phyloP scores from a whole-genome alignment of 257 asterid species.

The Fraxinus anomala region DNA sequence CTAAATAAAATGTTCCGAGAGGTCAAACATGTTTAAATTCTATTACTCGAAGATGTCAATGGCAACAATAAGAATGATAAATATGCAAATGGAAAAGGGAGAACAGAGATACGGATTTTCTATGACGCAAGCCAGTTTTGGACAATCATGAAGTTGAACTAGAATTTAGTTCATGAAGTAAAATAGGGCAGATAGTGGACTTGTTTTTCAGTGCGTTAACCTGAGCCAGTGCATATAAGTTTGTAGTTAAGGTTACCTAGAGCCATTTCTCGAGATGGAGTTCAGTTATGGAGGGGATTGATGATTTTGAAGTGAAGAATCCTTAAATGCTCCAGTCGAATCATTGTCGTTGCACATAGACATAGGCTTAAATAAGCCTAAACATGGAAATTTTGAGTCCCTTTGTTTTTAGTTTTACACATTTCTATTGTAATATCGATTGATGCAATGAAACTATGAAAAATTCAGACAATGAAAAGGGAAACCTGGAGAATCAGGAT shows the following conservation, averaged over 20 bases:
- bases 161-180: background rate
- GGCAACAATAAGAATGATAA: background rate
- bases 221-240: too few relatives aligned
- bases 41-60: background rate
- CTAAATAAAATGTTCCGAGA: background rate
- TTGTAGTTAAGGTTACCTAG: too few relatives aligned
- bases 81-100: background rate
- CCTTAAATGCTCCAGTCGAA: background rate
- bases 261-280: too few relatives aligned
- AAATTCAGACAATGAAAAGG: background rate
- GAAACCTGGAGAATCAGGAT: constrained; percentile 56
- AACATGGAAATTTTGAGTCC: background rate
- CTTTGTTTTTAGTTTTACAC: background rate
- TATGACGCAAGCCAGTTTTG: background rate
- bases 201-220: too few relatives aligned
- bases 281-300: too few relatives aligned
- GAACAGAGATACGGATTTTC: background rate
- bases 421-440: background rate
- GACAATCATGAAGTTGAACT: background rate
- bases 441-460: background rate
- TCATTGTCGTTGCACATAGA: background rate
- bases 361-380: background rate
- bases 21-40: background rate
- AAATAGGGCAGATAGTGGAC: background rate
- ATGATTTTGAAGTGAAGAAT: background rate